Conservation (phyloP, 2,329 filamentous ascomycete species). For the Aspergillus novoparasiticus region DNA sequence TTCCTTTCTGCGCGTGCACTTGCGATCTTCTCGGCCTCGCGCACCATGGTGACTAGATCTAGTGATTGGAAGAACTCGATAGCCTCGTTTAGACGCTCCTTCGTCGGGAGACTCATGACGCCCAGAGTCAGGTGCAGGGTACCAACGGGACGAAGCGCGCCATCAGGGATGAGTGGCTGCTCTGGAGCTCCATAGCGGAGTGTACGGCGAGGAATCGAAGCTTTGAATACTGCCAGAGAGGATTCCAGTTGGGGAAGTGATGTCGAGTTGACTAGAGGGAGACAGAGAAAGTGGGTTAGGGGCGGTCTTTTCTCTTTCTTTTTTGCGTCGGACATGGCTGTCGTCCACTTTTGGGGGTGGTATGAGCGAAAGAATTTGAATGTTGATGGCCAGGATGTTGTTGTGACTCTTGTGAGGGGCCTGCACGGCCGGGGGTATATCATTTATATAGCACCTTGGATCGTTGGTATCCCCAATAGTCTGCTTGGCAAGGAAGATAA, state of each 20-base stretch:
- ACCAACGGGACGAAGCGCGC: constrained; percentile 73
- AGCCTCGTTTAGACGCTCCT: constrained; percentile 53
- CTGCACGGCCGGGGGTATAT: background rate
- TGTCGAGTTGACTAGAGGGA: constrained; percentile 62
- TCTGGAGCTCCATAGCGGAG: constrained; percentile 3
- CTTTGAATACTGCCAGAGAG: constrained; percentile 63
- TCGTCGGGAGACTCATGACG: constrained; percentile 71
- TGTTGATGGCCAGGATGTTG: background rate
- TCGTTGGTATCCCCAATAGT: background rate
- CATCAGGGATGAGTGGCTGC: constrained; percentile 56
- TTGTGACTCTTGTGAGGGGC: constrained; percentile 1
- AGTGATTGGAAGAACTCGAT: constrained; percentile 47
- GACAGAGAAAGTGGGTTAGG: constrained; percentile 51
- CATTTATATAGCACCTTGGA: constrained; percentile 3
- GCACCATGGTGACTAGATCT: constrained; percentile 45
- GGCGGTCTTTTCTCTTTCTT: constrained; percentile 32
- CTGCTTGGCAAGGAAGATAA: background rate
- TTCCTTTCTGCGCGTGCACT: constrained; percentile 2
- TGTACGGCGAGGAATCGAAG: constrained; percentile 50
- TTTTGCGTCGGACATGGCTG: constrained; percentile 8
- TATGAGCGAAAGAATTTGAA: constrained; percentile 7
- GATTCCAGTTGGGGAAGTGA: constrained; percentile 67
- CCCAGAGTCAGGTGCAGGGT: constrained; percentile 86
- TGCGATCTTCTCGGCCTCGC: constrained; percentile 34
- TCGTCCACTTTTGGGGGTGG: background rate